Percentiles rank a stretch among this genome's conserved stretches.
Conservation (phyloP, 2,329 filamentous ascomycete species). For the Aplosporella prunicola region DNA sequence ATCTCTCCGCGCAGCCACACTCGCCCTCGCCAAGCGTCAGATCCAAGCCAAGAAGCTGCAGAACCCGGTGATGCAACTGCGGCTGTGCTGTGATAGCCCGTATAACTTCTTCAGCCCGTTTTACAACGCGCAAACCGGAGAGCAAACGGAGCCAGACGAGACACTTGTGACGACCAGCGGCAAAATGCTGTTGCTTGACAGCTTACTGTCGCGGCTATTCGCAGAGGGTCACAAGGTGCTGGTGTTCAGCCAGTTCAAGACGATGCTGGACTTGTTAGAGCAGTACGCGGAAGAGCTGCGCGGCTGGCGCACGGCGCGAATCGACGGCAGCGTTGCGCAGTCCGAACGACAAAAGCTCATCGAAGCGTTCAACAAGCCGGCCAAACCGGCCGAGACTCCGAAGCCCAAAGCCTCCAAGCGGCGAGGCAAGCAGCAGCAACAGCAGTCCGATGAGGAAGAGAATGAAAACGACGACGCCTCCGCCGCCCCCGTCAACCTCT, state of each 20-base stretch:
- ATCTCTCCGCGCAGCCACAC: conserved; percentile 53
- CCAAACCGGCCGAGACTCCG: conserved; percentile 10
- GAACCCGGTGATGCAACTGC: conserved; percentile 85
- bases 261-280: conserved; percentile 80
- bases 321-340: conserved; percentile 81
- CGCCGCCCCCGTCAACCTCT: conserved; percentile 56
- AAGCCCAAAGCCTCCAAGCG: neutral
- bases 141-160: conserved; percentile 54
- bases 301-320: conserved; percentile 73
- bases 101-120: conserved; percentile 97
- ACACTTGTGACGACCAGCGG: conserved; percentile 78
- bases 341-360: conserved; percentile 42
- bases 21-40: conserved; percentile 75
- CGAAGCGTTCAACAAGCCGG: conserved; percentile 37
- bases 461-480: conserved; percentile 49
- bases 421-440: neutral
- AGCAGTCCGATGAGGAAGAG: neutral
- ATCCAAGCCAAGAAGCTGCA: conserved; percentile 86
- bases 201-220: conserved; percentile 69
- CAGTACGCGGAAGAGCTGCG: conserved; percentile 75
- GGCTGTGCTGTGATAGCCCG: conserved; percentile 84
- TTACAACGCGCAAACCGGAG: conserved; percentile 33
- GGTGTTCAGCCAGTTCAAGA: conserved; percentile 95
- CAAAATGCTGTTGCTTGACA: conserved; percentile 91
- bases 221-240: conserved; percentile 74